A percentile compares a stretch with the other conserved stretches of the same genome.
Conservation (phyloP, 164 flowering plant genomes). For the Aristolochia fimbriata region DNA sequence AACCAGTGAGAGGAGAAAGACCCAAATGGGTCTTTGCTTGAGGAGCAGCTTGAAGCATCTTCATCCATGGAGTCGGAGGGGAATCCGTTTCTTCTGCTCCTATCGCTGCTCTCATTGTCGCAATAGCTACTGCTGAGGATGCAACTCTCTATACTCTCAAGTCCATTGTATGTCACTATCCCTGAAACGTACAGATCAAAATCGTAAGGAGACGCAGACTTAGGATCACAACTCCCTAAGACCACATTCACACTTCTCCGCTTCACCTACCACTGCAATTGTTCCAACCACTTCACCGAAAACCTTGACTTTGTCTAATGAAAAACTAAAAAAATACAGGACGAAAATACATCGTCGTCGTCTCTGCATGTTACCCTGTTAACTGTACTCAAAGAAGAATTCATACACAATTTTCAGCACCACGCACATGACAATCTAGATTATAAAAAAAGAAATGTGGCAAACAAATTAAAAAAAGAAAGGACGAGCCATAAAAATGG, state of each 20-base stretch:
- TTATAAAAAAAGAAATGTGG: background rate
- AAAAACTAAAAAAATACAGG: too few relatives aligned
- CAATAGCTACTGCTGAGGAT: constrained; percentile 42
- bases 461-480: background rate
- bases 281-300: background rate
- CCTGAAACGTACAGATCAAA: constrained; percentile 30
- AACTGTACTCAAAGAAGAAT: too few relatives aligned
- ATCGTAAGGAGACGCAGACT: background rate
- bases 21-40: constrained; percentile 71
- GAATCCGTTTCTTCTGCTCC: constrained; percentile 59
- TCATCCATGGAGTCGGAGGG: constrained; percentile 62
- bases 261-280: background rate
- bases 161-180: constrained; percentile 74
- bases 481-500: background rate
- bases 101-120: constrained; percentile 48
- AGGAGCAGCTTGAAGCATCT: constrained; percentile 64
- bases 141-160: constrained; percentile 82
- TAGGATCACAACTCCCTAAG: background rate
- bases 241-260: background rate
- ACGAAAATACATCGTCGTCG: too few relatives aligned
- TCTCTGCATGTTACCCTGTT: too few relatives aligned
- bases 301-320: background rate
- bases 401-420: too few relatives aligned
- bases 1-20: constrained; percentile 70
- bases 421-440: too few relatives aligned